Conservation (phyloP, 192 early-diverging fungal genomes). For the Dimargaris xerosporica region DNA sequence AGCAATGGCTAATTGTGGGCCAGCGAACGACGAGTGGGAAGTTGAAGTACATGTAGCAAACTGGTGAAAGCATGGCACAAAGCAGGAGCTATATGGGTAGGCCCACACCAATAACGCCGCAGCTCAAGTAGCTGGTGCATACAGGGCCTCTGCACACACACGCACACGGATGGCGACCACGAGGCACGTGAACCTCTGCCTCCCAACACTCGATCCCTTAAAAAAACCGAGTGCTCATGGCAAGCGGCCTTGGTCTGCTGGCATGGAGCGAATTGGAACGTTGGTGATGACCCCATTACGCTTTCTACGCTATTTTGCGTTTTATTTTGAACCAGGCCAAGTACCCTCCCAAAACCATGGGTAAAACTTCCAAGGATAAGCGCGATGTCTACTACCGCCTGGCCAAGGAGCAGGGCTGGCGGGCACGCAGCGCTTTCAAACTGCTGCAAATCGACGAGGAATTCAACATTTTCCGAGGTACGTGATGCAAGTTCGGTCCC, state of each 20-base stretch:
- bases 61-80: no score
- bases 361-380: conserved; percentile 83
- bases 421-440: conserved; percentile 95
- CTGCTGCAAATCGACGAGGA: conserved; percentile 93
- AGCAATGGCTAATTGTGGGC: no score
- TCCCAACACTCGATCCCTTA: background rate
- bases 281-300: background rate
- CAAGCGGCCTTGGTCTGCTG: background rate
- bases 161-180: no score
- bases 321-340: background rate
- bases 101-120: no score
- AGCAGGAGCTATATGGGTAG: no score
- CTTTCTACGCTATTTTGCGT: background rate
- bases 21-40: no score
- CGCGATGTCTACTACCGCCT: conserved; percentile 92
- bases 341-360: conserved; percentile 26
- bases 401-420: conserved; percentile 96
- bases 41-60: no score
- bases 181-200: background rate
- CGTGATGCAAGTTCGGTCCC: background rate
- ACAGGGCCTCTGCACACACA: no score
- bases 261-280: no score
- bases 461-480: conserved; percentile 73
- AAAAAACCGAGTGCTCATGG: background rate
- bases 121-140: no score